Evolutionary conservation across 768 basidiomycete genomes (phyloP).

Genomic region (Cubamyces lactineus): DNA sequence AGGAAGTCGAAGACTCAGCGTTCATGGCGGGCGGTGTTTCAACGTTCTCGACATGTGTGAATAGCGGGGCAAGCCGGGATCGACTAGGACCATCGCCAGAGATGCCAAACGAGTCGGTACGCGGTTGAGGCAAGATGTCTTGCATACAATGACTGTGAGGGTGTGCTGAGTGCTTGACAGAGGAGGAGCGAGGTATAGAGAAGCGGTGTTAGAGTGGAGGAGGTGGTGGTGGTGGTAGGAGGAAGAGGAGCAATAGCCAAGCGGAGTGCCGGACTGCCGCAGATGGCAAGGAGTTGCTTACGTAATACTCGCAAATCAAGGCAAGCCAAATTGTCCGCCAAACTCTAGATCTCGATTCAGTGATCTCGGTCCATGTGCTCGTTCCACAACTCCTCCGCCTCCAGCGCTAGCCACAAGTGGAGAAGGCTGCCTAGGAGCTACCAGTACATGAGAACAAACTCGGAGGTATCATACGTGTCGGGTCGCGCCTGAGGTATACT

Average conservation of each 20-base stretch:
- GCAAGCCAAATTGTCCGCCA: neutral
- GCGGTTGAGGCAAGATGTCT: conserved; percentile 1
- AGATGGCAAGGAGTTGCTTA: neutral
- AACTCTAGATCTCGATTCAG: too few relatives aligned
- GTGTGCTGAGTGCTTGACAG: too few relatives aligned
- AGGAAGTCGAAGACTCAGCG: neutral
- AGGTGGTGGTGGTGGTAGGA: conserved; percentile 10
- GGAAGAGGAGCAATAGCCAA: neutral
- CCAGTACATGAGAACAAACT: neutral
- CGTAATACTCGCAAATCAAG: neutral
- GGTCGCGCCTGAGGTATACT: too few relatives aligned
- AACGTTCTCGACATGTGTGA: neutral
- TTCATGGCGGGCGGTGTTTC: neutral
- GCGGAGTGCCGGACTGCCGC: conserved; percentile 3
- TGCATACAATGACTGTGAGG: conserved; percentile 11
- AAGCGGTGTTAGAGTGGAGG: neutral
- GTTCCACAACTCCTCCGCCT: neutral
- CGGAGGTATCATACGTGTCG: too few relatives aligned
- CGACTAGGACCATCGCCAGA: conserved; percentile 11
- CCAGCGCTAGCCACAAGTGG: neutral
- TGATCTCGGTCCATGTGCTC: neutral
- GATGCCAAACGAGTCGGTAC: conserved; percentile 1
- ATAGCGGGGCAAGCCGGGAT: conserved; percentile 3
- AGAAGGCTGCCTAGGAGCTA: neutral
- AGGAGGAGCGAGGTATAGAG: neutral